Evolutionary conservation across 1,284 basidiomycete genomes (phyloP).

Genomic region (Fistulina hepatica): DNA sequence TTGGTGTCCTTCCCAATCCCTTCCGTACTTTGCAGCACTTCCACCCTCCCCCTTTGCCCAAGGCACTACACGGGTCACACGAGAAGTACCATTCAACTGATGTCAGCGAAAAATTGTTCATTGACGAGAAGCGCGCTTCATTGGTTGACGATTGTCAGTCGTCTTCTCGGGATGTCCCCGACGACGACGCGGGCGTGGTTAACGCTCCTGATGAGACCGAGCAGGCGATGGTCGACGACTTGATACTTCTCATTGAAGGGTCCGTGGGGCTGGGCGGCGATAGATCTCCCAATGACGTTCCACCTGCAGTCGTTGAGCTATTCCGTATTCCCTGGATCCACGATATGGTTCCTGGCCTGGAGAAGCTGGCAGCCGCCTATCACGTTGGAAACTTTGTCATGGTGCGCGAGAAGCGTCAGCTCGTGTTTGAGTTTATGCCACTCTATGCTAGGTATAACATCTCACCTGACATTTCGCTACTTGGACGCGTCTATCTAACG

Average conservation of each 20-base stretch:
- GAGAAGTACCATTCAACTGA: background rate
- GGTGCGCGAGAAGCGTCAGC: slow-evolving; percentile 46
- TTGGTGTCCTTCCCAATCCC: background rate
- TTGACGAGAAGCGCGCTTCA: background rate
- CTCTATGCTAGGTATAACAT: slow-evolving; percentile 47
- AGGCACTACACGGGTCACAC: background rate
- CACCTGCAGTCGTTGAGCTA: slow-evolving; percentile 9
- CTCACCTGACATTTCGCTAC: background rate
- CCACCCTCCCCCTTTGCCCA: background rate
- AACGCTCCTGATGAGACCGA: background rate
- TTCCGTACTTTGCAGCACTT: background rate
- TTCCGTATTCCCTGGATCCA: slow-evolving; percentile 30
- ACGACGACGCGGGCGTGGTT: background rate
- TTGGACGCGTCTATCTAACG: background rate
- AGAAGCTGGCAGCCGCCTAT: slow-evolving; percentile 38
- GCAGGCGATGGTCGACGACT: background rate
- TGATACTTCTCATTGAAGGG: too few relatives aligned
- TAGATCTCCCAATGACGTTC: too few relatives aligned
- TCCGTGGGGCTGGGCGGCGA: too few relatives aligned
- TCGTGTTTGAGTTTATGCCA: slow-evolving; percentile 74
- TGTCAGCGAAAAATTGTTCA: background rate
- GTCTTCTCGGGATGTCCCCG: background rate
- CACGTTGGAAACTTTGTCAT: slow-evolving; percentile 62
- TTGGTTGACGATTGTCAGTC: background rate
- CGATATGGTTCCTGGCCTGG: slow-evolving; percentile 41